A percentile compares a stretch with the other conserved stretches of the same genome.
phyloP scores from a whole-genome alignment of 495 filamentous ascomycete species.

The Trichocladium antarcticum region DNA sequence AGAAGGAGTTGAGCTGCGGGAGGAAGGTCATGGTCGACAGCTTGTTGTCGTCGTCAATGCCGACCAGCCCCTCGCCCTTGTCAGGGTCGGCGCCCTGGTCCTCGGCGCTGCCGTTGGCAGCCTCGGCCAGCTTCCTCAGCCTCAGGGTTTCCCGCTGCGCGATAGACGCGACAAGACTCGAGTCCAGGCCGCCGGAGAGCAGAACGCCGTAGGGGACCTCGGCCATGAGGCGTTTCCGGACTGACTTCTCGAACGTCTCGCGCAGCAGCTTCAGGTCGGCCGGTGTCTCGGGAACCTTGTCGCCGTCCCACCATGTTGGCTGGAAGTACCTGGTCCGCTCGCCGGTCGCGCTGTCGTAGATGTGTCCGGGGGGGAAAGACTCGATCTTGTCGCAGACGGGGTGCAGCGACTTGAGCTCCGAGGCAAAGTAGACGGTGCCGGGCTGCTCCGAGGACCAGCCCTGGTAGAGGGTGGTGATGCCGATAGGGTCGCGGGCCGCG shows the following conservation, averaged over 20 bases:
- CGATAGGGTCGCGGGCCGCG: slow-evolving; percentile 91
- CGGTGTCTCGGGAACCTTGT: slow-evolving; percentile 61
- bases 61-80: slow-evolving; percentile 61
- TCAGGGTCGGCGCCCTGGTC: slow-evolving; percentile 37
- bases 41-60: slow-evolving; percentile 84
- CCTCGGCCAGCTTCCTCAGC: slow-evolving; percentile 49
- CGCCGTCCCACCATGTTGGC: slow-evolving; percentile 85
- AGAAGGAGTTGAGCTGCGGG: slow-evolving; percentile 94
- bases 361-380: slow-evolving; percentile 84
- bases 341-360: slow-evolving; percentile 87
- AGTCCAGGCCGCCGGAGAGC: slow-evolving; percentile 90
- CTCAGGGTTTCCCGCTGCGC: slow-evolving; percentile 83
- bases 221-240: slow-evolving; percentile 94
- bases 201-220: slow-evolving; percentile 97
- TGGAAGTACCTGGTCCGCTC: slow-evolving; percentile 75
- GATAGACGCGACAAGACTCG: slow-evolving; percentile 87
- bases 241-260: slow-evolving; percentile 73
- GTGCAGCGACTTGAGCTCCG: slow-evolving; percentile 87
- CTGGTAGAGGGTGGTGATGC: slow-evolving; percentile 94
- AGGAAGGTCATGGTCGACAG: slow-evolving; percentile 84
- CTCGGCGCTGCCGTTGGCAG: slow-evolving; percentile 34
- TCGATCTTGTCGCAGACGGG: slow-evolving; percentile 92
- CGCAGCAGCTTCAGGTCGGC: slow-evolving; percentile 73
- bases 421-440: slow-evolving; percentile 84
- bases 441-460: slow-evolving; percentile 77